phyloP scores from a whole-genome alignment of 768 basidiomycete species.

The Macrolepiota dolichaula region DNA sequence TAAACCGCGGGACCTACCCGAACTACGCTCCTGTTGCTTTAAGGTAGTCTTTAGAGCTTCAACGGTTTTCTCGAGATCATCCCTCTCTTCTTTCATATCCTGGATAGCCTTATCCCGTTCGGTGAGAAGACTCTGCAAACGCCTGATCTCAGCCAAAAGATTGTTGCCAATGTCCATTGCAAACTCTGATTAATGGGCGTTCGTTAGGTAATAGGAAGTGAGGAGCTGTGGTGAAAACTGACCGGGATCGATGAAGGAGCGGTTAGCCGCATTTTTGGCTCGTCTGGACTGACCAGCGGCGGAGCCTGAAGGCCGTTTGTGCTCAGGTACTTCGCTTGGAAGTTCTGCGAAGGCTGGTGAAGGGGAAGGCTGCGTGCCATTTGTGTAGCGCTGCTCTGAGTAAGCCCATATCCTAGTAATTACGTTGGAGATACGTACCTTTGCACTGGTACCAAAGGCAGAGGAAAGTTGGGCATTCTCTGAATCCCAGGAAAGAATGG shows the following conservation, averaged over 20 bases:
- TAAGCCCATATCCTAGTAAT: not conserved
- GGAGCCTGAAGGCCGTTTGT: constrained; percentile 58
- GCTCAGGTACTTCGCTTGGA: constrained; percentile 60
- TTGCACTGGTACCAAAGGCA: constrained; percentile 53
- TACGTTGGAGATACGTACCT: not conserved
- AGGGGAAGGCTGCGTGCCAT: constrained; percentile 48
- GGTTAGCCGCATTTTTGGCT: constrained; percentile 88
- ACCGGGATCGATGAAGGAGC: constrained; percentile 82
- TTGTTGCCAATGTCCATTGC: constrained; percentile 97
- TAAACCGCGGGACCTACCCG: constrained; percentile 47
- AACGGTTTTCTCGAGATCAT: constrained; percentile 76
- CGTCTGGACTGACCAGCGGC: constrained; percentile 84
- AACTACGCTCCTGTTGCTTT: constrained; percentile 75
- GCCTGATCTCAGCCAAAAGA: constrained; percentile 84
- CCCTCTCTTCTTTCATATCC: constrained; percentile 89
- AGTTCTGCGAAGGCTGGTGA: constrained; percentile 41
- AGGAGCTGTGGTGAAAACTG: constrained; percentile 22
- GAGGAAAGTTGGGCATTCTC: constrained; percentile 77
- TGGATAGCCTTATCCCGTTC: constrained; percentile 93
- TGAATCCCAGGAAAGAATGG: constrained; percentile 71
- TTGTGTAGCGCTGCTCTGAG: constrained; percentile 28
- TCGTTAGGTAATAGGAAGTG: constrained; percentile 4
- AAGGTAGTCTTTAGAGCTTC: constrained; percentile 73
- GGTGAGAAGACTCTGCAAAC: constrained; percentile 84
- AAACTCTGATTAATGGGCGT: constrained; percentile 54